phyloP scores from a whole-genome alignment of 23 red algal species.

The Gracilaria vermiculophylla region DNA sequence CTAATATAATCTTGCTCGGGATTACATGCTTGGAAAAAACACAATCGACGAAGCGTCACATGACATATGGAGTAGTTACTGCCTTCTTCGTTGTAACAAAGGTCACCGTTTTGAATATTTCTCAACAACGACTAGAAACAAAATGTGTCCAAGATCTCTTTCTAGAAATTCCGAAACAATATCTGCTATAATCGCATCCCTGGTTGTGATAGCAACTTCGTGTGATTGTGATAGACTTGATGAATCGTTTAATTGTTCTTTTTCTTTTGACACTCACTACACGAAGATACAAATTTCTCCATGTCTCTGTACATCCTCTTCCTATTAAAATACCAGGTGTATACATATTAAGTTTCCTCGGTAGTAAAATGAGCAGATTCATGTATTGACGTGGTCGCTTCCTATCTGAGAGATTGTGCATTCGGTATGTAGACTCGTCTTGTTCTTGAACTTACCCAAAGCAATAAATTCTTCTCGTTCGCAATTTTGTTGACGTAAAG shows the following conservation, averaged over 20 bases:
- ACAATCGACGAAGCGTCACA: neutral
- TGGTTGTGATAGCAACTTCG: neutral
- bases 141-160: neutral
- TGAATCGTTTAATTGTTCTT: neutral
- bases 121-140: slow-evolving; percentile 22
- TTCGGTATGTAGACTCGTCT: slow-evolving; percentile 15
- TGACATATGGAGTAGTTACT: neutral
- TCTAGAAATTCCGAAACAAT: slow-evolving; percentile 17
- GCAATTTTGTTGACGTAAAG: neutral
- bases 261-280: neutral
- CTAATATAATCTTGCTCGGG: neutral
- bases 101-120: slow-evolving; percentile 37
- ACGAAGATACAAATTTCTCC: neutral
- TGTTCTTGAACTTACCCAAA: neutral
- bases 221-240: neutral
- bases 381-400: neutral
- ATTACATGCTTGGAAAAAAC: slow-evolving; percentile 41
- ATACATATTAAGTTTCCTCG: neutral
- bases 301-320: slow-evolving; percentile 23
- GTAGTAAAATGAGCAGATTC: slow-evolving; percentile 10
- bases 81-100: slow-evolving; percentile 17
- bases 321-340: no score
- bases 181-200: slow-evolving; percentile 6
- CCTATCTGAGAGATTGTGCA: neutral
- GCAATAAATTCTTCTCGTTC: neutral